Percentiles rank a stretch among this genome's conserved stretches.
Conservation (phyloP, 2,329 filamentous ascomycete genomes). For the Pestalotiopsis sp. region DNA sequence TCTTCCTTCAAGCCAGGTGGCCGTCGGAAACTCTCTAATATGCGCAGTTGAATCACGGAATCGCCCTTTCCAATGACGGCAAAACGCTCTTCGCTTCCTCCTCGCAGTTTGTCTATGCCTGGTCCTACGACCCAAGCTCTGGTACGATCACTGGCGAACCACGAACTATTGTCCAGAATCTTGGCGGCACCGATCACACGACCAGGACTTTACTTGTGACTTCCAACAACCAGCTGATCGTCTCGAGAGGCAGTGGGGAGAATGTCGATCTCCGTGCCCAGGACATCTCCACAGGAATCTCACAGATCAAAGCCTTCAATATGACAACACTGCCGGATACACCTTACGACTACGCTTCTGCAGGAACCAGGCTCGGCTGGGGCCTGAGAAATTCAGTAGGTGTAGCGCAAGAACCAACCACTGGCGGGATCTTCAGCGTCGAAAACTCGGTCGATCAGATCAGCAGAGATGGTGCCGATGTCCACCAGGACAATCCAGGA, state of each 20-base stretch:
- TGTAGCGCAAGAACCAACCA: constrained; percentile 58
- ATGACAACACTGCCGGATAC: constrained; percentile 27
- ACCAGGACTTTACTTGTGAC: constrained; percentile 69
- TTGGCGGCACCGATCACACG: constrained; percentile 61
- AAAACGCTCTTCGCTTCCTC: constrained; percentile 58
- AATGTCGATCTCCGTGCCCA: constrained; percentile 61
- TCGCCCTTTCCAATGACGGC: constrained; percentile 53
- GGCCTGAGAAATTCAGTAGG: constrained; percentile 73
- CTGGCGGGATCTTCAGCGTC: constrained; percentile 57
- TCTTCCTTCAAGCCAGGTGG: not conserved
- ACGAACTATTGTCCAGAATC: constrained; percentile 58
- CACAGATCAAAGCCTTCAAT: constrained; percentile 57
- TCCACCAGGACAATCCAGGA: constrained; percentile 68
- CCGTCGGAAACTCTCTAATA: not conserved
- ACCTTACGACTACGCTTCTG: constrained; percentile 41
- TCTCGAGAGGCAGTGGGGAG: constrained; percentile 63
- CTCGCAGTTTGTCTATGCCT: constrained; percentile 57
- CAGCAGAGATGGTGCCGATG: constrained; percentile 54
- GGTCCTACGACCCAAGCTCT: constrained; percentile 59
- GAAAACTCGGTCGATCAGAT: constrained; percentile 72
- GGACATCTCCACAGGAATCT: constrained; percentile 52
- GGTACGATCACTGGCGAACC: constrained; percentile 41
- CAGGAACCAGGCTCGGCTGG: constrained; percentile 60
- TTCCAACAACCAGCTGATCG: constrained; percentile 56
- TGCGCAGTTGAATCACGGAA: constrained; percentile 54